phyloP scores from a whole-genome alignment of 371 early-diverging fungal species.

The Syncephalastrum monosporum region DNA sequence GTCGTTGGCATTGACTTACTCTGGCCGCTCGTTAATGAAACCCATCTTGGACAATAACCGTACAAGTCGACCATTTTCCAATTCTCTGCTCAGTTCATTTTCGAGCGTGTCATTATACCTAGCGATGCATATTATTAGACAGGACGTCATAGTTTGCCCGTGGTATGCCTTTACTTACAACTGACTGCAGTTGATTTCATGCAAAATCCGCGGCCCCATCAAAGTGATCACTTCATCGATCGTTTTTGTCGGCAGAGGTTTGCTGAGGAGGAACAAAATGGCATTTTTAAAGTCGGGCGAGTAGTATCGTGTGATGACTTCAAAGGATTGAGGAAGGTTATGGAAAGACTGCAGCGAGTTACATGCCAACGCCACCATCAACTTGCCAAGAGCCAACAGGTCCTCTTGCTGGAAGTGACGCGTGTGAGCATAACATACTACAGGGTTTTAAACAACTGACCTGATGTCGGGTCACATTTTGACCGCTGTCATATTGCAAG shows the following conservation, averaged over 20 bases:
- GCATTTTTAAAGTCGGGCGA: conserved; percentile 80
- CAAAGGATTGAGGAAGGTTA: conserved; percentile 73
- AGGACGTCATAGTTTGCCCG: neutral
- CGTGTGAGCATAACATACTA: neutral
- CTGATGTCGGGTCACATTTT: conserved; percentile 65
- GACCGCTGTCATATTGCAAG: conserved; percentile 67
- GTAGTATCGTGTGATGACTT: conserved; percentile 71
- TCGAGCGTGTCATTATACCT: conserved; percentile 80
- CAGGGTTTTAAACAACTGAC: conserved; percentile 21
- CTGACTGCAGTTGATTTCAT: conserved; percentile 73
- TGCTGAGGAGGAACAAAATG: conserved; percentile 76
- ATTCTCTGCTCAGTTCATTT: conserved; percentile 72
- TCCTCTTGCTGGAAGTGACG: conserved; percentile 75
- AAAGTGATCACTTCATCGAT: conserved; percentile 84
- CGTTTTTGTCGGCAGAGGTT: conserved; percentile 71
- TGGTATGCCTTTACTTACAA: conserved; percentile 38
- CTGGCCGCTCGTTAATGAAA: conserved; percentile 94
- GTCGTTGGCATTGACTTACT: conserved; percentile 48
- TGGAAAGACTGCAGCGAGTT: conserved; percentile 69
- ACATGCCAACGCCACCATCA: conserved; percentile 80
- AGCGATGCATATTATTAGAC: neutral
- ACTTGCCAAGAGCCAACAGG: conserved; percentile 83
- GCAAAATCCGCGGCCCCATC: conserved; percentile 76
- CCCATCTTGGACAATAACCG: conserved; percentile 85
- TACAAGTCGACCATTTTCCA: conserved; percentile 88